These are phyloP conservation scores for Aspergillus sp. DNA, from an alignment of 2,329 filamentous ascomycete genomes.

Conservation along the genomic window DNA sequence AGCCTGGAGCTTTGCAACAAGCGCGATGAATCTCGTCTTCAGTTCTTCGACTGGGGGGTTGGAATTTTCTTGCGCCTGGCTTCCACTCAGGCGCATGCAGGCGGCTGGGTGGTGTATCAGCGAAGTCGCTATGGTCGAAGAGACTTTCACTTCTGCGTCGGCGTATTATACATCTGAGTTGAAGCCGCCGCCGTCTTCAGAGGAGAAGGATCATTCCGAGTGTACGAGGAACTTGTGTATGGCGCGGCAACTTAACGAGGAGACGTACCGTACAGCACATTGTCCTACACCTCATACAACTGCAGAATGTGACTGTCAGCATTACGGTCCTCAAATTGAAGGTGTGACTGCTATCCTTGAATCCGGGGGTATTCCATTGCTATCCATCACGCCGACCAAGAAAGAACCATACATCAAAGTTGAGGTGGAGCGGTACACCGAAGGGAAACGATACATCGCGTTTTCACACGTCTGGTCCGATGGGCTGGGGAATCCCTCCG, in stretches of 20 bases:
- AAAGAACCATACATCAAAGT: slow-evolving; percentile 1
- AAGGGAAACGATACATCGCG: slow-evolving; percentile 2
- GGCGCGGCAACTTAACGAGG: slow-evolving; percentile 6
- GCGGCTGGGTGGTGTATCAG: slow-evolving; percentile 1
- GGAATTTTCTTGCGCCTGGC: slow-evolving; percentile 5
- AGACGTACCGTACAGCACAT: slow-evolving; percentile 2
- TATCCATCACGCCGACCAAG: slow-evolving; percentile 1
- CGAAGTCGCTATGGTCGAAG: slow-evolving; percentile 5
- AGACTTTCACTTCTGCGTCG: slow-evolving; percentile 1
- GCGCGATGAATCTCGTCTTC: neutral
- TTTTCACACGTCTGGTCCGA: slow-evolving; percentile 11
- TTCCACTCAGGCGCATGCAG: slow-evolving; percentile 4
- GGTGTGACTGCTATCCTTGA: neutral
- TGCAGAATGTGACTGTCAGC: neutral
- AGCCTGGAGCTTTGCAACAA: neutral
- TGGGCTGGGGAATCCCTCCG: slow-evolving; percentile 4
- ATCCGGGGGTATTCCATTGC: neutral
- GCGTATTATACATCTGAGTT: slow-evolving; percentile 2
- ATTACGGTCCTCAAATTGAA: neutral
- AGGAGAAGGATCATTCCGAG: neutral
- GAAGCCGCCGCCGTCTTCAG: neutral
- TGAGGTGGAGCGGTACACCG: neutral
- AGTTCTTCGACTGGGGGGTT: neutral
- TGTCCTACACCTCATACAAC: neutral
- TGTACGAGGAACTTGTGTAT: slow-evolving; percentile 1